These are phyloP conservation scores for Wickerhamomyces subpelliculosus DNA, from an alignment of 805 yeast genomes.

Conservation along the genomic window DNA sequence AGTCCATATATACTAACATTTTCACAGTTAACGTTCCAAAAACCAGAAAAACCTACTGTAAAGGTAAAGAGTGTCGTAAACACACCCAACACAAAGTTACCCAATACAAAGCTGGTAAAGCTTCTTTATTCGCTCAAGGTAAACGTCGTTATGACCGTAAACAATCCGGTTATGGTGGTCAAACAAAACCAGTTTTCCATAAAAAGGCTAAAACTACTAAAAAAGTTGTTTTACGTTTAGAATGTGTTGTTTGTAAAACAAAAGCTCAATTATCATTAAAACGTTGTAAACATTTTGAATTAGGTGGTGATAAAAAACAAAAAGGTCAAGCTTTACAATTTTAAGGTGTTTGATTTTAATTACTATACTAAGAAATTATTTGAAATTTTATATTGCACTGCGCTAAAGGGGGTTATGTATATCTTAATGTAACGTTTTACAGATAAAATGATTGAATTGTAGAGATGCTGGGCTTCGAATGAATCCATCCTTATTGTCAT, in stretches of 20 bases:
- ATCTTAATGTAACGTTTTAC: conserved; percentile 21
- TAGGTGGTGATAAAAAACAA: conserved; percentile 99
- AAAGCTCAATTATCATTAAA: conserved; percentile 95
- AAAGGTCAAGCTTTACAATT: conserved; percentile 99
- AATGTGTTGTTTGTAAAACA: conserved; percentile 98
- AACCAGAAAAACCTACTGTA: conserved; percentile 99
- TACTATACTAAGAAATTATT: conserved; percentile 4
- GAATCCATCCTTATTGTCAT: no score
- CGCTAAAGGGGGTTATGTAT: conserved; percentile 18
- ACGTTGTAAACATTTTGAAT: conserved; percentile 99
- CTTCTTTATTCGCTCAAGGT: conserved; percentile 99
- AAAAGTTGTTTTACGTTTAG: conserved; percentile 99
- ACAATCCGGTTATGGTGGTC: conserved; percentile 99
- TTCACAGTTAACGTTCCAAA: conserved; percentile 96
- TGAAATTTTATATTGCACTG: conserved; percentile 9
- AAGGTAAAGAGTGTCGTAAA: conserved; percentile 97
- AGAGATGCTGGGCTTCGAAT: no score
- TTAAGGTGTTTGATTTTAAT: conserved; percentile 54
- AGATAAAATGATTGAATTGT: conserved; percentile 1
- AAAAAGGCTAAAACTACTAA: conserved; percentile 99
- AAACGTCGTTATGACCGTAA: conserved; percentile 99
- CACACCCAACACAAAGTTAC: conserved; percentile 99
- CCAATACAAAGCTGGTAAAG: conserved; percentile 99
- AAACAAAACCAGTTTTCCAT: conserved; percentile 99
- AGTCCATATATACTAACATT: conserved; percentile 23